Percentiles rank a stretch among this genome's conserved stretches.
Evolutionary conservation across 2,329 filamentous ascomycete species (phyloP).

Genomic region (Dichotomopilus funicola): DNA sequence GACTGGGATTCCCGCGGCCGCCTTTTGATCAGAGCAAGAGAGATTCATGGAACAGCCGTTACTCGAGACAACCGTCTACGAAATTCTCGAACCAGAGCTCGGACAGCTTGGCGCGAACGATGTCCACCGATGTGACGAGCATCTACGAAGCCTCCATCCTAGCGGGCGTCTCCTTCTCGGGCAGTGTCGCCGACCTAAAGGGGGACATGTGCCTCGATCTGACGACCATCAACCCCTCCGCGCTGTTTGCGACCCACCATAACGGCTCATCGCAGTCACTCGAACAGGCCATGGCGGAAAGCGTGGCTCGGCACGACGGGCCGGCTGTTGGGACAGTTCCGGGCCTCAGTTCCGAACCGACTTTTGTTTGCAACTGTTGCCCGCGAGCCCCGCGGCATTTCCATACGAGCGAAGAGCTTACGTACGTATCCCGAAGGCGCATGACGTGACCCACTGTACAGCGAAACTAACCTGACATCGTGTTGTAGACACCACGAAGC

Average conservation of each 20-base stretch:
- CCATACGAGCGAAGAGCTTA: conserved; percentile 14
- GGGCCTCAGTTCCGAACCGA: neutral
- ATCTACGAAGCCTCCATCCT: conserved; percentile 19
- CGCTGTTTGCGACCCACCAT: neutral
- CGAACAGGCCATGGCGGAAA: conserved; percentile 1
- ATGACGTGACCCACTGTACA: neutral
- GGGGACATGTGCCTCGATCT: conserved; percentile 1
- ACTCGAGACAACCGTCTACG: conserved; percentile 15
- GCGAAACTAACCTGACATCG: neutral
- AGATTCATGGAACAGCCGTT: conserved; percentile 15
- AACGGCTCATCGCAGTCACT: conserved; percentile 5
- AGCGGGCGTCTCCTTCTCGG: conserved; percentile 6
- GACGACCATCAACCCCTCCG: conserved; percentile 10
- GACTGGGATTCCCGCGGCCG: conserved; percentile 1
- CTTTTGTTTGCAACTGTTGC: conserved; percentile 21
- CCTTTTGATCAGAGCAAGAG: conserved; percentile 7
- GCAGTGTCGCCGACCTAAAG: conserved; percentile 7
- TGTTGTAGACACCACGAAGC: conserved; percentile 18
- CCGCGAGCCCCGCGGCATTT: conserved; percentile 18
- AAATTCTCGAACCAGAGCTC: conserved; percentile 21
- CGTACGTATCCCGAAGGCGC: conserved; percentile 9
- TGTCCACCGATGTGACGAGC: conserved; percentile 21
- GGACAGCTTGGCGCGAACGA: conserved; percentile 18
- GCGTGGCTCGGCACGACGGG: neutral
- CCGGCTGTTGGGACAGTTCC: neutral